Evolutionary conservation across 1,284 basidiomycete genomes (phyloP).

Genomic region (Puccinia coronata): DNA sequence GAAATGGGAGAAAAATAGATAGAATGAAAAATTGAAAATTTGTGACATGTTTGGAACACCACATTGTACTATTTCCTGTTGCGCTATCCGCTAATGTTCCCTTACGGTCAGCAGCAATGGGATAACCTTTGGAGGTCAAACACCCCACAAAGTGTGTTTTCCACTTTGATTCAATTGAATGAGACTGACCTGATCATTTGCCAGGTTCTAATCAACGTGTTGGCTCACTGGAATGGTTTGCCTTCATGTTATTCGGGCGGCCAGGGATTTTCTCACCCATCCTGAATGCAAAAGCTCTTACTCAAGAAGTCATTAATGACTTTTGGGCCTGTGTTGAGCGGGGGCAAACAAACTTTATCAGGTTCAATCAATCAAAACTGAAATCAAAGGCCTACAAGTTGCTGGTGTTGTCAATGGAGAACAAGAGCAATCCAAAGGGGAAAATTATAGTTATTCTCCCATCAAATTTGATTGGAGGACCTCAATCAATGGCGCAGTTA

Average conservation of each 20-base stretch:
- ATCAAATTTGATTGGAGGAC: conserved; percentile 59
- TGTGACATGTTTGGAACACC: too few relatives aligned
- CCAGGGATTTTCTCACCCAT: neutral
- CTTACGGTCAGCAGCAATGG: too few relatives aligned
- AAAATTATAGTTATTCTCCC: conserved; percentile 57
- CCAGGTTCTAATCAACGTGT: too few relatives aligned
- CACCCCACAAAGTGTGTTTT: too few relatives aligned
- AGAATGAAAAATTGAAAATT: too few relatives aligned
- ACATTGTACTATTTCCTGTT: too few relatives aligned
- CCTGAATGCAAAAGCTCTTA: neutral
- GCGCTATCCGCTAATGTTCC: too few relatives aligned
- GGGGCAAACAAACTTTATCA: neutral
- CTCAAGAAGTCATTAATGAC: neutral
- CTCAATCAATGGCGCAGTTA: conserved; percentile 58
- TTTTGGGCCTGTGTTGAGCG: neutral
- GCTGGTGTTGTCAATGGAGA: neutral
- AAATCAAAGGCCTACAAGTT: neutral
- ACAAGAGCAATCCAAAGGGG: conserved; percentile 47
- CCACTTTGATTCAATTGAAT: too few relatives aligned
- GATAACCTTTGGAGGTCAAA: too few relatives aligned
- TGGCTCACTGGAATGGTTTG: neutral
- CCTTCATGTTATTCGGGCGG: neutral
- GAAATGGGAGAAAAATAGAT: too few relatives aligned
- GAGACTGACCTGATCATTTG: too few relatives aligned
- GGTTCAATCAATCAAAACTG: neutral